A percentile compares a stretch with the other conserved stretches of the same genome.
These are phyloP conservation scores for Naumovozyma dairenensis DNA, from an alignment of 805 yeast genomes.

Conservation along the genomic window DNA sequence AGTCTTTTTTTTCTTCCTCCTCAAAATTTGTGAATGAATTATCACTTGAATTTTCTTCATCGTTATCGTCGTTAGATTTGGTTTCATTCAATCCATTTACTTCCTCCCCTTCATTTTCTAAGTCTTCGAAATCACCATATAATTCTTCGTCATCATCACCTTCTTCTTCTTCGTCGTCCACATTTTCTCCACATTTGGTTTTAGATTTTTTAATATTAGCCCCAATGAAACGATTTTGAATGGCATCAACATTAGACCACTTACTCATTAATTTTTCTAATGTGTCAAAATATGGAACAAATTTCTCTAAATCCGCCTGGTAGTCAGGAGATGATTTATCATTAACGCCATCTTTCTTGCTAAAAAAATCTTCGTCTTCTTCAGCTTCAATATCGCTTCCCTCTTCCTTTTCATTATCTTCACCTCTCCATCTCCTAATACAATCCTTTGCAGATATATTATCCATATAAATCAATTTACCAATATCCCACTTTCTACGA, in stretches of 20 bases:
- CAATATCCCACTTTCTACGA: conserved; percentile 64
- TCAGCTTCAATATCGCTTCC: conserved; percentile 35
- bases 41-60: conserved; percentile 27
- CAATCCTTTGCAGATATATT: conserved; percentile 68
- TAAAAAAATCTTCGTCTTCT: conserved; percentile 39
- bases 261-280: conserved; percentile 23
- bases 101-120: conserved; percentile 19
- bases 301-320: conserved; percentile 25
- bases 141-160: conserved; percentile 42
- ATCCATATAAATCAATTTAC: conserved; percentile 69
- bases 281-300: conserved; percentile 28
- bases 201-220: conserved; percentile 25
- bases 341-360: conserved; percentile 34
- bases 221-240: conserved; percentile 27
- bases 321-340: conserved; percentile 3
- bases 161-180: conserved; percentile 28
- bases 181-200: conserved; percentile 21
- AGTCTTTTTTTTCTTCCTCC: conserved; percentile 31
- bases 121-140: conserved; percentile 49
- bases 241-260: conserved; percentile 22
- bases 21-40: conserved; percentile 34
- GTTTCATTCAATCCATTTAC: conserved; percentile 9
- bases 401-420: conserved; percentile 36
- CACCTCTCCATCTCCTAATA: conserved; percentile 58
- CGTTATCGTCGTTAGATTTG: conserved; percentile 6